Conservation (phyloP, 192 early-diverging fungal species). For the Dissophora ornata region DNA sequence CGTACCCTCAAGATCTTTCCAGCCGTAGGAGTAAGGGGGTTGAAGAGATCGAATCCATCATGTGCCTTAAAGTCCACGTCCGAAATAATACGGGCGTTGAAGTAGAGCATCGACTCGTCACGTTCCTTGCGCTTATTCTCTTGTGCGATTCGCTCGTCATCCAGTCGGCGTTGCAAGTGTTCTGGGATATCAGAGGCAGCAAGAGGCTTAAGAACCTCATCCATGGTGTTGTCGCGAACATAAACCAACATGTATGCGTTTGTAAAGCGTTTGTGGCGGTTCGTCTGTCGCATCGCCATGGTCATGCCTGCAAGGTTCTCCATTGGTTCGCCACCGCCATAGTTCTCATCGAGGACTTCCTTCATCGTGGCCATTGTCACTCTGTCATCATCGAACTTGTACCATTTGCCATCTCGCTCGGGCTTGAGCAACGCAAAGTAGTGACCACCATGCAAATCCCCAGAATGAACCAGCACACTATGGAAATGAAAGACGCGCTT, state of each 20-base stretch:
- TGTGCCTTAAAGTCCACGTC: constrained; percentile 77
- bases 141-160: constrained; percentile 65
- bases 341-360: constrained; percentile 96
- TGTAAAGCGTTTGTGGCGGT: constrained; percentile 81
- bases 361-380: constrained; percentile 81
- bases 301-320: constrained; percentile 44
- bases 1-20: constrained; percentile 58
- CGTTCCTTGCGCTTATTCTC: constrained; percentile 75
- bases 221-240: constrained; percentile 81
- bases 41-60: constrained; percentile 88
- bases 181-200: constrained; percentile 80
- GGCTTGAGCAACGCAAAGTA: constrained; percentile 94
- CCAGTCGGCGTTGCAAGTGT: constrained; percentile 79
- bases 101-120: constrained; percentile 76
- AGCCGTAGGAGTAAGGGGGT: constrained; percentile 66
- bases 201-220: constrained; percentile 74
- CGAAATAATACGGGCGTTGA: constrained; percentile 69
- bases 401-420: constrained; percentile 83
- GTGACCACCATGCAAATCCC: constrained; percentile 92
- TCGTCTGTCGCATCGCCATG: constrained; percentile 59
- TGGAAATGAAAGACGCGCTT: no score
- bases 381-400: constrained; percentile 95
- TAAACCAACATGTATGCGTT: constrained; percentile 99
- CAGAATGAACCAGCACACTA: constrained; percentile 95
- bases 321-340: constrained; percentile 78